phyloP scores from a whole-genome alignment of 495 filamentous ascomycete species.

The Penicillium paradoxum region DNA sequence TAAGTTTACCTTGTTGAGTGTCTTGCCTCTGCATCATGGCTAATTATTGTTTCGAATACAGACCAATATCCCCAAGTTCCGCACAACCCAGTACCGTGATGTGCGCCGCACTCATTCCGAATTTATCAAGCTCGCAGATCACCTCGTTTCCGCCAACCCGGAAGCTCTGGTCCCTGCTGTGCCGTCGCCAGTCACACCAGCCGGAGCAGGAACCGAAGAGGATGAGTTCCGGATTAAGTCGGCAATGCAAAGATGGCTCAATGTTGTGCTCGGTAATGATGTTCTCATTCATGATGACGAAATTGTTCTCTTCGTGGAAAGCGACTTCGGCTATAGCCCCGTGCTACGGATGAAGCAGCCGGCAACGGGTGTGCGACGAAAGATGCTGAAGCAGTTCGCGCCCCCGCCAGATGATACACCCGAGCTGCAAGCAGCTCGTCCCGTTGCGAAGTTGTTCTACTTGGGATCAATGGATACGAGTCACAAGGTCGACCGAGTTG shows the following conservation, averaged over 20 bases:
- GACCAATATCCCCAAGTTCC: conserved; percentile 97
- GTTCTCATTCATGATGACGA: conserved; percentile 93
- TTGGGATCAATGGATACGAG: conserved; percentile 90
- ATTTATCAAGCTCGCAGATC: conserved; percentile 90
- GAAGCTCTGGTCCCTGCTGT: conserved; percentile 98
- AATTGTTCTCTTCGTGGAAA: conserved; percentile 94
- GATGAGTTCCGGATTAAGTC: conserved; percentile 87
- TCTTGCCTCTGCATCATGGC: neutral
- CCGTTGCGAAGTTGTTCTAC: conserved; percentile 93
- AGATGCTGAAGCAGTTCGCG: conserved; percentile 97
- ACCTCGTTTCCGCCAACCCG: conserved; percentile 91
- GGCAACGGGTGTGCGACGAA: conserved; percentile 88
- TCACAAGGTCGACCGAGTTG: conserved; percentile 91
- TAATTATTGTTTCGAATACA: conserved; percentile 28
- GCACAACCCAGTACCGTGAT: conserved; percentile 96
- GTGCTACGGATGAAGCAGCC: conserved; percentile 94
- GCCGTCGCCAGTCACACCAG: conserved; percentile 82
- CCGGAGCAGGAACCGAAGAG: conserved; percentile 94
- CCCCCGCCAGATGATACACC: conserved; percentile 97
- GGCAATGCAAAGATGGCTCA: conserved; percentile 90
- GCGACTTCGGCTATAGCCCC: conserved; percentile 96
- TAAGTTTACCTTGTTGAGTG: conserved; percentile 41
- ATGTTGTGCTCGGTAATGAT: conserved; percentile 84
- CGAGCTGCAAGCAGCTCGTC: conserved; percentile 82
- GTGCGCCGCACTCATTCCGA: conserved; percentile 93